Evolutionary conservation across 768 basidiomycete species (phyloP).

Genomic region (Phylloporus sp.): DNA sequence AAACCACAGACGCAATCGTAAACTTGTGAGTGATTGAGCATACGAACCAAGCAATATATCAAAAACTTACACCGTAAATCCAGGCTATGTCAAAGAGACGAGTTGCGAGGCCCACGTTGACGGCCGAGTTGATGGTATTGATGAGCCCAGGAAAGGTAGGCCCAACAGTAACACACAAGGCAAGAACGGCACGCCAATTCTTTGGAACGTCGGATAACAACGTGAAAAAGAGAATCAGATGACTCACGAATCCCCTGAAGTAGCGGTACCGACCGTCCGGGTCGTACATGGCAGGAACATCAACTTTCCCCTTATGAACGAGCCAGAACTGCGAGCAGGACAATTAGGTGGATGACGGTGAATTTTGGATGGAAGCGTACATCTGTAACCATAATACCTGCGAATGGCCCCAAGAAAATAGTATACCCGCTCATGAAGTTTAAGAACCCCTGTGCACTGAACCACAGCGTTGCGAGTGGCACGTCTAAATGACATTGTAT

Average conservation of each 20-base stretch:
- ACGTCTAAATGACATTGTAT: background rate
- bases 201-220: conserved; percentile 23
- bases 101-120: conserved; percentile 55
- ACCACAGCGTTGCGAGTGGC: too few species aligned
- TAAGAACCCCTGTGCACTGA: conserved; percentile 61
- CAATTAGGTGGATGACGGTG: background rate
- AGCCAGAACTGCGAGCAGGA: conserved; percentile 68
- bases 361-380: conserved; percentile 33
- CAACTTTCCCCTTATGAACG: conserved; percentile 64
- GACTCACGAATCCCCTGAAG: conserved; percentile 65
- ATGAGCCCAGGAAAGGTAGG: conserved; percentile 78
- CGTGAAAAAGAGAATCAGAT: background rate
- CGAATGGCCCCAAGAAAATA: conserved; percentile 82
- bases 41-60: too few species aligned
- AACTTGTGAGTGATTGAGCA: conserved; percentile 13
- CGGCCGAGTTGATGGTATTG: conserved; percentile 61
- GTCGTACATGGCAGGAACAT: conserved; percentile 82
- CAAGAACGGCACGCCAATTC: conserved; percentile 81
- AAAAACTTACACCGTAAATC: conserved; percentile 64
- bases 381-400: conserved; percentile 65
- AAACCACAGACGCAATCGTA: conserved; percentile 20
- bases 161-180: conserved; percentile 64
- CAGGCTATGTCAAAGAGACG: conserved; percentile 70
- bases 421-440: conserved; percentile 83
- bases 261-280: conserved; percentile 80